Evolutionary conservation across 148 eudicot genomes (phyloP).

Genomic region (Rhododendron simsii): DNA sequence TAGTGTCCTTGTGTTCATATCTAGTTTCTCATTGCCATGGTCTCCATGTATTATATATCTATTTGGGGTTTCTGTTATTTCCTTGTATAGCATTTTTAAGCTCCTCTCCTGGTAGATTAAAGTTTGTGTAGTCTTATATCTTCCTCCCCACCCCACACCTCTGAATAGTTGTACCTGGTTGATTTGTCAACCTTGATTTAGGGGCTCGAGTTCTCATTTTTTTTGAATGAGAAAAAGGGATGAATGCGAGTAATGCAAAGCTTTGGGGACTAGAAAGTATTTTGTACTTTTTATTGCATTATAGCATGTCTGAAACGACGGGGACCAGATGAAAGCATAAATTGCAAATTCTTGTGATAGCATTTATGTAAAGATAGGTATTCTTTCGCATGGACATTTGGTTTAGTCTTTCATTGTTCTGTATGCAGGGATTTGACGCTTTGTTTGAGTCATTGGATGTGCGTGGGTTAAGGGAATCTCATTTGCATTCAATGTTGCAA

Average conservation of each 20-base stretch:
- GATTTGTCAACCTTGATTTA: not conserved
- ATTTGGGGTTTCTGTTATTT: too few species aligned
- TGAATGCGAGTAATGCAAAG: not conserved
- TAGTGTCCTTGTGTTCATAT: conserved; percentile 10
- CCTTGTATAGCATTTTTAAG: not conserved
- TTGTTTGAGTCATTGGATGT: conserved; percentile 69
- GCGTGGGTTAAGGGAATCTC: conserved; percentile 76
- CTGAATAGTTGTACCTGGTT: not conserved
- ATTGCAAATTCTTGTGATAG: not conserved
- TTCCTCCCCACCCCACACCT: not conserved
- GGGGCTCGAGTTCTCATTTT: not conserved
- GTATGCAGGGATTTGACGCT: conserved; percentile 70
- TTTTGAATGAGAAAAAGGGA: not conserved
- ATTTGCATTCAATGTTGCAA: conserved; percentile 62
- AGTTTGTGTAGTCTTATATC: not conserved
- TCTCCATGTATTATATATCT: not conserved
- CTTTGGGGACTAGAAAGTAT: not conserved
- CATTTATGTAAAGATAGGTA: not conserved
- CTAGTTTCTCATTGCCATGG: not conserved
- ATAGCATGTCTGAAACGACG: not conserved
- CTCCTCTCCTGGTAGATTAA: not conserved
- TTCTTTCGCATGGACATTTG: not conserved
- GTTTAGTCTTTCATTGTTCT: not conserved
- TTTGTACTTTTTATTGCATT: conserved; percentile 1
- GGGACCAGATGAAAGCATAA: not conserved